Evolutionary conservation across 345 rosid species (phyloP).

Genomic region (Eucalyptus pauciflora): DNA sequence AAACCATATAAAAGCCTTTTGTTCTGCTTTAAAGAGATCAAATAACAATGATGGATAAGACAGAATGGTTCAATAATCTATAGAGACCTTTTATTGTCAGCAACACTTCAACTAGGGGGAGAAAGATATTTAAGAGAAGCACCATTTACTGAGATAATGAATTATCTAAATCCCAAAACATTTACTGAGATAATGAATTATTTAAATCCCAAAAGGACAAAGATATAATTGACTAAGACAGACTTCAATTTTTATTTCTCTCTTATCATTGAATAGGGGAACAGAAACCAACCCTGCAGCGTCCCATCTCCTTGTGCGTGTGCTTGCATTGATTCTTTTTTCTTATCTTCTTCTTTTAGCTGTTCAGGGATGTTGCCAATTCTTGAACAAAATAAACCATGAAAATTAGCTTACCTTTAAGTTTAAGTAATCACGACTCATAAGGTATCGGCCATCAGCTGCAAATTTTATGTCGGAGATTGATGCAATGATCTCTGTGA

Average conservation of each 20-base stretch:
- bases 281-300: neutral
- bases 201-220: neutral
- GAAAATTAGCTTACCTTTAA: slow-evolving; percentile 28
- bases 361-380: neutral
- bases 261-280: neutral
- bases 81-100: neutral
- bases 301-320: neutral
- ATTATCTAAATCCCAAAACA: neutral
- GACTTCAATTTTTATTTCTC: neutral
- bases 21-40: neutral
- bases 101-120: neutral
- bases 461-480: slow-evolving; percentile 55
- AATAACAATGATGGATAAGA: neutral
- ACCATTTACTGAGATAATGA: neutral
- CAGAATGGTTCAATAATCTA: neutral
- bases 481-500: slow-evolving; percentile 47
- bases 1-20: neutral
- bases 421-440: slow-evolving; percentile 62
- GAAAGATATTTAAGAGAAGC: neutral
- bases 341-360: neutral
- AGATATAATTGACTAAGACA: neutral
- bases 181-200: neutral
- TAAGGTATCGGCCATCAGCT: slow-evolving; percentile 35
- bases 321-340: neutral
- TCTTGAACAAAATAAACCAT: neutral